A percentile compares a stretch with the other conserved stretches of the same genome.
These are phyloP conservation scores for Irpex sp. DNA, from an alignment of 1,284 basidiomycete species.

Conservation along the genomic window DNA sequence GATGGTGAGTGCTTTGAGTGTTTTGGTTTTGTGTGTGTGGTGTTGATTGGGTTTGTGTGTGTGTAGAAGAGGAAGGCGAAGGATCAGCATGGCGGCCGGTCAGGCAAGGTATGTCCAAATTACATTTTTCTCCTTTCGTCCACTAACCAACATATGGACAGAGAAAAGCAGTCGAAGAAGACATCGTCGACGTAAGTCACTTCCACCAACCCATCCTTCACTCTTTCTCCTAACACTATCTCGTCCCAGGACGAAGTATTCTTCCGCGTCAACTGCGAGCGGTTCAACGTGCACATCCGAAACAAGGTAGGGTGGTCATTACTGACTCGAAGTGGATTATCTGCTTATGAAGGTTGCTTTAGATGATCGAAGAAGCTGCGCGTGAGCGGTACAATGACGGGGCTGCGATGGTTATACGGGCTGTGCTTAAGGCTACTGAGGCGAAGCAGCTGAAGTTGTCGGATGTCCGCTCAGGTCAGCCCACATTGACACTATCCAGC, in stretches of 20 bases:
- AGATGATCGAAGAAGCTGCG: constrained; percentile 75
- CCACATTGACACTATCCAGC: too few relatives aligned
- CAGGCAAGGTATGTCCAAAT: constrained; percentile 41
- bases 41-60: constrained; percentile 5
- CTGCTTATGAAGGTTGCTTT: not conserved
- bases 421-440: constrained; percentile 66
- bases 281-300: constrained; percentile 84
- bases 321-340: too few relatives aligned
- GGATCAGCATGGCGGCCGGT: constrained; percentile 39
- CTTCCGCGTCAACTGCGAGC: constrained; percentile 85
- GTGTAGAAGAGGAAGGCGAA: constrained; percentile 56
- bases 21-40: not conserved
- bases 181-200: constrained; percentile 59
- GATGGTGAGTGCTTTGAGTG: constrained; percentile 45
- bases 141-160: too few relatives aligned
- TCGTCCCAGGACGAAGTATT: constrained; percentile 57
- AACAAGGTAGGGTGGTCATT: too few relatives aligned
- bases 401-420: constrained; percentile 67
- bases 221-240: not conserved
- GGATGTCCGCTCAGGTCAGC: constrained; percentile 61
- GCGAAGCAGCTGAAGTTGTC: constrained; percentile 52
- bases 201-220: not conserved
- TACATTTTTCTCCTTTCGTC: too few relatives aligned
- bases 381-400: constrained; percentile 74
- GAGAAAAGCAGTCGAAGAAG: constrained; percentile 53